Evolutionary conservation across 352 stramenopile genomes (phyloP).

Genomic region (Globisporangium ultimum): DNA sequence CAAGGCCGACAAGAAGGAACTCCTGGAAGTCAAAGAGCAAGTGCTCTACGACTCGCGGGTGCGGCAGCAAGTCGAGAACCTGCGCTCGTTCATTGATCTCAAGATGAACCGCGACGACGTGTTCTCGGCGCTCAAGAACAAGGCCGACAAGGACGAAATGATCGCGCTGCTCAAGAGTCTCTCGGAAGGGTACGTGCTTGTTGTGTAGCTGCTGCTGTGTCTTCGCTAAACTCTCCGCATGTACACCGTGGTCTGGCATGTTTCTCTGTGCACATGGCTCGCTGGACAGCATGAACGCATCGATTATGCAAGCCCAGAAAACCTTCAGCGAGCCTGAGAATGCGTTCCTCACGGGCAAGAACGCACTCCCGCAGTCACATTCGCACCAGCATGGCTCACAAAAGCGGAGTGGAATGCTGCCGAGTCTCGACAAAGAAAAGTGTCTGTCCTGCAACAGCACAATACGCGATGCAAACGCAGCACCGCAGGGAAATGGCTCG

Average conservation of each 20-base stretch:
- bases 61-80: conserved; percentile 81
- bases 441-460: conserved; percentile 78
- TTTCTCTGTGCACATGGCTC: background rate
- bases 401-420: conserved; percentile 52
- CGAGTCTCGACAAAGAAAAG: conserved; percentile 74
- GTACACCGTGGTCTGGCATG: conserved; percentile 1
- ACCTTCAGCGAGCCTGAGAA: conserved; percentile 60
- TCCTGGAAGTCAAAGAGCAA: conserved; percentile 85
- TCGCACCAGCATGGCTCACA: conserved; percentile 16
- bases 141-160: conserved; percentile 87
- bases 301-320: conserved; percentile 63
- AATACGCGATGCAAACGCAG: conserved; percentile 35
- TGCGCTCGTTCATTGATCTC: conserved; percentile 84
- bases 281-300: conserved; percentile 67
- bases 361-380: conserved; percentile 16
- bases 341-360: conserved; percentile 74
- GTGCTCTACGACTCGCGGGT: conserved; percentile 86
- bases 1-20: conserved; percentile 82
- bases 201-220: background rate
- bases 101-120: conserved; percentile 89
- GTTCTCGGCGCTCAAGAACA: conserved; percentile 78
- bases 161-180: conserved; percentile 68
- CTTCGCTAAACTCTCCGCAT: background rate
- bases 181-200: conserved; percentile 40
- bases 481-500: conserved; percentile 9